Conservation (phyloP, 1,139 yeast species). For the Yamadazyma epiphylla region DNA sequence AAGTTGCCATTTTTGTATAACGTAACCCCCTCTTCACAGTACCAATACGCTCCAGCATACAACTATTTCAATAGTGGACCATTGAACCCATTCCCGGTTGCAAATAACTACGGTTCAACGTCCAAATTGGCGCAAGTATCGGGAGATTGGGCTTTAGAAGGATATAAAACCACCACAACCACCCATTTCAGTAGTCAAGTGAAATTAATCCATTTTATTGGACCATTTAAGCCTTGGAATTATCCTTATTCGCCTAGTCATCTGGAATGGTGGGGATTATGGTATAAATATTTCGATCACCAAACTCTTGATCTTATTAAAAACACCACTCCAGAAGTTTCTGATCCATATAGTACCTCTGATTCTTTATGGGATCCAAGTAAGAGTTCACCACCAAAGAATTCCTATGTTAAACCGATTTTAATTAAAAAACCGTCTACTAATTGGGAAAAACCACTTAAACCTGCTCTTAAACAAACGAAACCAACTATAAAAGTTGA, state of each 20-base stretch:
- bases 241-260: slow-evolving; percentile 18
- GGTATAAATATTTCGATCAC: slow-evolving; percentile 29
- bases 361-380: slow-evolving; percentile 42
- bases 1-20: slow-evolving; percentile 78
- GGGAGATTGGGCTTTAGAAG: slow-evolving; percentile 14
- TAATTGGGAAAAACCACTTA: slow-evolving; percentile 14
- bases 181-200: slow-evolving; percentile 30
- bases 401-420: neutral
- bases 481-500: neutral
- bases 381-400: slow-evolving; percentile 29
- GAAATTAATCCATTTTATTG: slow-evolving; percentile 76
- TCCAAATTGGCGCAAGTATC: slow-evolving; percentile 7
- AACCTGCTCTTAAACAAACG: slow-evolving; percentile 3
- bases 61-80: slow-evolving; percentile 41
- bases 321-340: slow-evolving; percentile 4
- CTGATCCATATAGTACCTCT: slow-evolving; percentile 2
- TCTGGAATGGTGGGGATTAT: slow-evolving; percentile 44
- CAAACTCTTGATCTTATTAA: slow-evolving; percentile 6
- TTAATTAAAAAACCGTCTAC: slow-evolving; percentile 7
- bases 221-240: slow-evolving; percentile 79
- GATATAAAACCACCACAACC: slow-evolving; percentile 25
- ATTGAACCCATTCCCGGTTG: slow-evolving; percentile 6
- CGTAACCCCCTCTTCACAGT: slow-evolving; percentile 79
- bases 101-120: slow-evolving; percentile 5
- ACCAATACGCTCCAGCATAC: slow-evolving; percentile 82